These are phyloP conservation scores for Suillus spraguei DNA, from an alignment of 768 basidiomycete genomes.

Conservation along the genomic window DNA sequence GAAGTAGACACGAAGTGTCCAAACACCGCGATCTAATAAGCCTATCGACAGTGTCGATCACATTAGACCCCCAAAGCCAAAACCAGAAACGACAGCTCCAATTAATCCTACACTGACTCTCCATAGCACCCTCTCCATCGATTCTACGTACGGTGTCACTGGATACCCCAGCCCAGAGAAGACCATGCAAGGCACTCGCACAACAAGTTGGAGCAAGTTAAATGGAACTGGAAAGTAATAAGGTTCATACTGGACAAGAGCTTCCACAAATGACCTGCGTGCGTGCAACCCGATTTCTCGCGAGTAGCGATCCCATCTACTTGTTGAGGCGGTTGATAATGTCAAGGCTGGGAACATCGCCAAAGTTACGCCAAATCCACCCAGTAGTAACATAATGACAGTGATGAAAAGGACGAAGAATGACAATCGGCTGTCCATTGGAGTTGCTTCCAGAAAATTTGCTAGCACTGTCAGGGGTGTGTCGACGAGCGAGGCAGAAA, in stretches of 20 bases:
- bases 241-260: conserved; percentile 39
- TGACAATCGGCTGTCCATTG: conserved; percentile 49
- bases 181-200: conserved; percentile 4
- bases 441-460: conserved; percentile 32
- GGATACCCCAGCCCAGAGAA: conserved; percentile 23
- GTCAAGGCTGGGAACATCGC: conserved; percentile 24
- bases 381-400: conserved; percentile 37
- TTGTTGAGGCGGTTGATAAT: conserved; percentile 7
- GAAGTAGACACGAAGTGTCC: background rate
- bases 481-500: conserved; percentile 52
- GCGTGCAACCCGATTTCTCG: conserved; percentile 43
- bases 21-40: background rate
- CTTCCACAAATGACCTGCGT: conserved; percentile 41
- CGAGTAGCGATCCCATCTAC: conserved; percentile 54
- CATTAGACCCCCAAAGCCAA: conserved; percentile 30
- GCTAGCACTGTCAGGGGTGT: conserved; percentile 24
- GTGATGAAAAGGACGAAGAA: conserved; percentile 42
- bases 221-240: conserved; percentile 55
- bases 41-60: conserved; percentile 1
- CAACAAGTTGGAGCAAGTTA: conserved; percentile 40
- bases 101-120: conserved; percentile 43
- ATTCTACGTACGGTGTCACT: conserved; percentile 11
- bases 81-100: conserved; percentile 29
- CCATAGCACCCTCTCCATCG: conserved; percentile 42
- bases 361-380: conserved; percentile 35